phyloP scores from a whole-genome alignment of 1,284 basidiomycete species.

The Phellopilus nigrolimitatus region DNA sequence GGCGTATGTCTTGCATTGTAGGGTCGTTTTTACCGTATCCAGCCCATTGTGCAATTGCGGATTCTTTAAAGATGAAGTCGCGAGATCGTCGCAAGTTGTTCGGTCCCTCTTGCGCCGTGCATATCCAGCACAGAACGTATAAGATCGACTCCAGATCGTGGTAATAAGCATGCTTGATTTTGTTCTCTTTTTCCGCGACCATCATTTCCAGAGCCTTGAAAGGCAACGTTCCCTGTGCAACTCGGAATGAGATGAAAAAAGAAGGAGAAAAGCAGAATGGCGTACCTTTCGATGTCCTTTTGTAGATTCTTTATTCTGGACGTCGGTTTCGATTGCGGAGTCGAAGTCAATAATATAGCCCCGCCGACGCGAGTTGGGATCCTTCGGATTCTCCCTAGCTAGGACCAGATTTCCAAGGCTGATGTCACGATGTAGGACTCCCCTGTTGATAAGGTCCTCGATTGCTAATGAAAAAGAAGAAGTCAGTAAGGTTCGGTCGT shows the following conservation, averaged over 20 bases:
- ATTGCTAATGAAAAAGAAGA: neutral
- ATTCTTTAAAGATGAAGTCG: neutral
- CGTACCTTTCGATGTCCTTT: neutral
- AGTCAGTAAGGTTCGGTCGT: no score
- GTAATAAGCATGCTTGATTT: neutral
- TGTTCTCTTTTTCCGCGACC: neutral
- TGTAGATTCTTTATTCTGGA: neutral
- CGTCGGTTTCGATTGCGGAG: neutral
- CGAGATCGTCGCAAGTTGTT: neutral
- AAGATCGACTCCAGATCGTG: conserved; percentile 7
- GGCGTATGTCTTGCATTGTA: no score
- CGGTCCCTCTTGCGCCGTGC: no score
- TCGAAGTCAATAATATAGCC: neutral
- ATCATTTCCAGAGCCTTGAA: conserved; percentile 4
- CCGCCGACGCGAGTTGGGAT: neutral
- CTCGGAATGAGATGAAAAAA: neutral
- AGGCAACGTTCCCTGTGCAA: neutral
- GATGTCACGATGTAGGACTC: conserved; percentile 3
- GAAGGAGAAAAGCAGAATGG: neutral
- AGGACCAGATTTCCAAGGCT: conserved; percentile 2
- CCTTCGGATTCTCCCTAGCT: neutral
- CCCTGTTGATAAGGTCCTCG: neutral
- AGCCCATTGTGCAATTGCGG: neutral
- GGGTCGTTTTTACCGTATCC: neutral
- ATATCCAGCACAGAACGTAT: no score